These are phyloP conservation scores for Flagelloscypha sp. DNA, from an alignment of 768 basidiomycete genomes.

Conservation along the genomic window DNA sequence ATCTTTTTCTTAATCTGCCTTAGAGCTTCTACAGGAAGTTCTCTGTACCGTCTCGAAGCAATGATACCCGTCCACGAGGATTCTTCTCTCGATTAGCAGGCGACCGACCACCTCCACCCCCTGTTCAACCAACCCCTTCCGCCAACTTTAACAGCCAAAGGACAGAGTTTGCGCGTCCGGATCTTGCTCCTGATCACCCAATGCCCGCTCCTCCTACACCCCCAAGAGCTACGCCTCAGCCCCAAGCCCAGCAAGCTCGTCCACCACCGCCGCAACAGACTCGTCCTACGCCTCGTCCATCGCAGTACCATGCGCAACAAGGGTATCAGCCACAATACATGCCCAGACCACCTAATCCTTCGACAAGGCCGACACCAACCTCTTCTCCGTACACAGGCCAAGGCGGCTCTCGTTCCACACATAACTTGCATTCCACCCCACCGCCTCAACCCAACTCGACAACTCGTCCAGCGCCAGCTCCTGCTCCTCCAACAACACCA, in stretches of 20 bases:
- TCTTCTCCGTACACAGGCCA: slow-evolving; percentile 9
- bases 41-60: slow-evolving; percentile 46
- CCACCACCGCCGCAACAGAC: slow-evolving; percentile 5
- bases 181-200: slow-evolving; percentile 43
- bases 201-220: slow-evolving; percentile 16
- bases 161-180: slow-evolving; percentile 50
- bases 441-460: slow-evolving; percentile 6
- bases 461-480: slow-evolving; percentile 12
- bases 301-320: slow-evolving; percentile 9
- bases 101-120: slow-evolving; percentile 19
- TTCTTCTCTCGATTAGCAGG: slow-evolving; percentile 40
- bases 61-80: slow-evolving; percentile 27
- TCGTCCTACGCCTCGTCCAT: slow-evolving; percentile 9
- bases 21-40: slow-evolving; percentile 54
- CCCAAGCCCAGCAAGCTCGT: slow-evolving; percentile 3
- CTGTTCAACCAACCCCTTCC: slow-evolving; percentile 26
- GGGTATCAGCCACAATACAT: slow-evolving; percentile 16
- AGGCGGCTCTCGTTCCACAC: slow-evolving; percentile 16
- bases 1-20: neutral
- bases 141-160: slow-evolving; percentile 19
- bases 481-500: slow-evolving; percentile 11
- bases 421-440: slow-evolving; percentile 12
- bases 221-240: slow-evolving; percentile 14
- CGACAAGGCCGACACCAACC: slow-evolving; percentile 12
- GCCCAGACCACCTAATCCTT: slow-evolving; percentile 15